These are phyloP conservation scores for Penicillium cinerascens DNA, from an alignment of 495 filamentous ascomycete genomes.

Conservation along the genomic window DNA sequence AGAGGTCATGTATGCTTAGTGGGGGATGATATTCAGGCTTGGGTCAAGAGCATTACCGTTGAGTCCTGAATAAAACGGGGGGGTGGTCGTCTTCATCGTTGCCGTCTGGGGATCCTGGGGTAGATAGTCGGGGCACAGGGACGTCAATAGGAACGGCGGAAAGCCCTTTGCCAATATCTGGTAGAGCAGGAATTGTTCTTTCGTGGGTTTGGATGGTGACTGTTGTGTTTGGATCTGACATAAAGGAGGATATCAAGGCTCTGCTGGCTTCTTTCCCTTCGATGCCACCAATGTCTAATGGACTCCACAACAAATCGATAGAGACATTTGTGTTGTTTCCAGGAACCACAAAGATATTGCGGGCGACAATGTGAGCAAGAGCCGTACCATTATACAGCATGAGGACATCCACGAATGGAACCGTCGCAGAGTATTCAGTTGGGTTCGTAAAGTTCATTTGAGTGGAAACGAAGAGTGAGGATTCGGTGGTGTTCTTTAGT, in stretches of 20 bases:
- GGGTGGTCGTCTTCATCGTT: conserved; percentile 41
- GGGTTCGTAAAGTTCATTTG: conserved; percentile 83
- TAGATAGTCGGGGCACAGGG: conserved; percentile 60
- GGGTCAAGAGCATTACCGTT: conserved; percentile 49
- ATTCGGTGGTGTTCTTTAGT: conserved; percentile 64
- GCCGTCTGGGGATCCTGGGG: conserved; percentile 46
- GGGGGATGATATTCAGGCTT: not conserved
- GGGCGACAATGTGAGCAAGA: conserved; percentile 67
- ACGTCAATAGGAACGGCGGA: conserved; percentile 64
- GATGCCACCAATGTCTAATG: conserved; percentile 55
- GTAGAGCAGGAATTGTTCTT: conserved; percentile 69
- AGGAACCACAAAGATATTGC: conserved; percentile 54
- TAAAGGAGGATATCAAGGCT: conserved; percentile 75
- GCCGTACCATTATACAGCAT: conserved; percentile 68
- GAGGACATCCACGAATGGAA: conserved; percentile 76
- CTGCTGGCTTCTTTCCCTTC: conserved; percentile 58
- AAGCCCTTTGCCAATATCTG: conserved; percentile 66
- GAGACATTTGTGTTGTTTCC: conserved; percentile 70
- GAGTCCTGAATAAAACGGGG: conserved; percentile 76
- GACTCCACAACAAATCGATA: conserved; percentile 73
- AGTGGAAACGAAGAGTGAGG: conserved; percentile 65
- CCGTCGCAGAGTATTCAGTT: conserved; percentile 71
- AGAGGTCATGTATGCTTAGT: not conserved
- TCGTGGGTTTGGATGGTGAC: conserved; percentile 67
- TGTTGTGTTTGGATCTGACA: conserved; percentile 82